Evolutionary conservation across 805 yeast species (phyloP), one percentile per base, ranked within the genome.

Genomic region (Candida coquimbonensis): DNA sequence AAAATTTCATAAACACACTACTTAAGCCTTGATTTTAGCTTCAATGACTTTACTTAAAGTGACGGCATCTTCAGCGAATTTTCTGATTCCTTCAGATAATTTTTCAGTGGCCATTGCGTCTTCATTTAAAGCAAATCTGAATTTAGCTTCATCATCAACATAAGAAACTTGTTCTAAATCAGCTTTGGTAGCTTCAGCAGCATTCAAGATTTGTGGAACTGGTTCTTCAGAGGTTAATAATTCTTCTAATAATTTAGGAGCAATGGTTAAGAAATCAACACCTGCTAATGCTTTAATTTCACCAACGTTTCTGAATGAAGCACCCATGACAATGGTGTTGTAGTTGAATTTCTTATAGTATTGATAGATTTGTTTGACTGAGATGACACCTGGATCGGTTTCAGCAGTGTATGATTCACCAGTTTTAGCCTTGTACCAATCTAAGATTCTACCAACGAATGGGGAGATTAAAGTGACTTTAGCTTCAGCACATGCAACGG

Each of bases 261-360:
- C 77, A 62, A 93, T 89, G 65, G 99, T 93, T 72, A 93, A 77
- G 80, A 74, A 89, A 69, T 93, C 99, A 65, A 87, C 83, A 69
- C 99, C 99, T 49, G 99, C 97, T 61, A 93, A 77, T 60, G 95
- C 96, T 71, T 83, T 84, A 72, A 93, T 87, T 75, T 91, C 99
- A 58, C 89, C 96, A 52, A 74, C 70, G 78, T 90, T 93, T 82
- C 99, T 91, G 89, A 93, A 91, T 49, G 98, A 91, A 50, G 99
- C 99, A 72, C 99, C 99, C 99, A 93, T 93, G 65, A 93, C 98
- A 66, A 93, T 90, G 68, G 99, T 93, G 62, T 91, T 78, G 82
- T 93, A 93, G 60, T 83, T 91, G 71, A 70, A 87, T 75, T 91
- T 91, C 83, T 93, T 93, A 86, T 93, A 93, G 82, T 93, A 93